Evolutionary conservation across 2,329 filamentous ascomycete genomes (phyloP).

Genomic region (Exophiala lecanii-corni): DNA sequence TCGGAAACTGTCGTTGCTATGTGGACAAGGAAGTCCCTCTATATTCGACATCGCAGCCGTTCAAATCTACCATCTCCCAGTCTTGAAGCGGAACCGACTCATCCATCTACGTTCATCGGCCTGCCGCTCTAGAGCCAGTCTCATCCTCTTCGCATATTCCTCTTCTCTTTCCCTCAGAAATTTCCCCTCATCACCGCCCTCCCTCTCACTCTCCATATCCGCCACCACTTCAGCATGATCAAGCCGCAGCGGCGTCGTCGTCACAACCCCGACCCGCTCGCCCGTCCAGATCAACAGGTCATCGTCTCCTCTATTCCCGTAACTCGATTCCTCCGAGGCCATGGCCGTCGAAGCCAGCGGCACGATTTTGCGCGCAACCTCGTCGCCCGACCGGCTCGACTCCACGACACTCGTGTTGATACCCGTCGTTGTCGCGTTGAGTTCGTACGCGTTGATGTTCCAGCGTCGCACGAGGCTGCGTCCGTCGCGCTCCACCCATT

Average conservation of each 20-base stretch:
- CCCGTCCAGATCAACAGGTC: conserved; percentile 85
- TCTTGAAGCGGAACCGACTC: conserved; percentile 55
- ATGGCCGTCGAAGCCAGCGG: conserved; percentile 50
- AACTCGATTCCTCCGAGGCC: conserved; percentile 38
- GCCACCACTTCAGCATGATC: conserved; percentile 34
- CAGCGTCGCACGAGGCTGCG: conserved; percentile 46
- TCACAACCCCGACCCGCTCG: conserved; percentile 66
- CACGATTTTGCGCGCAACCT: conserved; percentile 22
- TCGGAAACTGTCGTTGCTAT: no score
- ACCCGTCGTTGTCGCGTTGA: conserved; percentile 8
- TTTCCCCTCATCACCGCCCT: conserved; percentile 27
- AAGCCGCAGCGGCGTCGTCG: conserved; percentile 30
- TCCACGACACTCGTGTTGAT: background rate
- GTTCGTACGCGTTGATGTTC: conserved; percentile 51
- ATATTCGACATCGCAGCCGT: no score
- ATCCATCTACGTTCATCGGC: conserved; percentile 75
- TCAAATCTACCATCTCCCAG: conserved; percentile 6
- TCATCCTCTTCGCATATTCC: conserved; percentile 68
- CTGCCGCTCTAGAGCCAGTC: conserved; percentile 68
- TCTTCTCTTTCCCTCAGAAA: conserved; percentile 41
- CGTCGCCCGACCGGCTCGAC: conserved; percentile 11
- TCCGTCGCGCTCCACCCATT: conserved; percentile 88
- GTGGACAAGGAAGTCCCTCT: no score
- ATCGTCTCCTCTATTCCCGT: conserved; percentile 63
- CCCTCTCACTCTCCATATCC: conserved; percentile 40